Base-by-base conservation (phyloP, 495 filamentous ascomycete genomes). In the Cenococcum geophilum region DNA sequence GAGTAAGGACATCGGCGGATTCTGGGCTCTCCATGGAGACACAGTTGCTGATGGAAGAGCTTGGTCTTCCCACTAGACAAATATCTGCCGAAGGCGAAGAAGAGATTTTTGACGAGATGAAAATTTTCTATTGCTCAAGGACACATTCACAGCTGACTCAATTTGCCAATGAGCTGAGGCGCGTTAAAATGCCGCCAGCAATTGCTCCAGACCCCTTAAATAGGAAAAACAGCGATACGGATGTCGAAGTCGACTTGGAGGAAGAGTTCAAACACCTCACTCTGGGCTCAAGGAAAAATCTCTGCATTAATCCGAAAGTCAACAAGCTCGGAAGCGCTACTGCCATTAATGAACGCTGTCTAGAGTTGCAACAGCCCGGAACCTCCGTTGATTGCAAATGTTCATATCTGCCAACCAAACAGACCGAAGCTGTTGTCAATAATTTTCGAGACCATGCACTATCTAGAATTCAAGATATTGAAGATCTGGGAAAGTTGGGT, bases 101-200 rank as follows among this genome's bases (percentile, higher is more conserved):
- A 56, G 79, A 80, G 23, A 77, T 82, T 54, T 79, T 84, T 50
- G 64, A 69, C 25, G 72, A 76, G 55, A 45, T 64, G 4, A 71
- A 77, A 79, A 89, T 98, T 25, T 96, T 89, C 72, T 97, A 88
- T 72, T 96, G 92, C 59, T 97, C 93, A 14, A 80, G 93, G 66
- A 98, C 93, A 1, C 93, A 98, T 68, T 97, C 93, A 0, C 93
- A 98, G 68, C 74, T 97, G 20, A 87, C 87, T 4, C 93, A 98
- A 73, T 97, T 98, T 69, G 86, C 91, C n/a, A 83, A 85, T 55
- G 95, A 98, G 68, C 75, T 98, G 35, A 83, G 88, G 2, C 84
- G 89, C n/a, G 89, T 95, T 16, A 76, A 79, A 4, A 81, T 97
- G 54, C 89, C 92, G 21, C 78, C 89, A 0, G 76, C 74, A 47